Evolutionary conservation across 1,284 basidiomycete species (phyloP).

Genomic region (Moesziomyces antarcticus): DNA sequence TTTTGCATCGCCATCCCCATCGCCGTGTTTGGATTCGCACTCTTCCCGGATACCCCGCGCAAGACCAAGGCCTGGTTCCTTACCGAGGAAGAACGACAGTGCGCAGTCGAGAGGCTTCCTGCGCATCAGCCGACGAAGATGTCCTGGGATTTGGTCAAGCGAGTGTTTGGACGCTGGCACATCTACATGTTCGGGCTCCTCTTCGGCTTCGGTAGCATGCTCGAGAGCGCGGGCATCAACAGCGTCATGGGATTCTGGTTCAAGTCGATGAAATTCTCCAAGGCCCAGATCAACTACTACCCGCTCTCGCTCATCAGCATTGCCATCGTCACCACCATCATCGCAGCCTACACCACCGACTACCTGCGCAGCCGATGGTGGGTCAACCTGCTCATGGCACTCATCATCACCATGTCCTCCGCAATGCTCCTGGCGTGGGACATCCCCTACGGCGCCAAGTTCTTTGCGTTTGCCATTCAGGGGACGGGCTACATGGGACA

Average conservation of each 20-base stretch:
- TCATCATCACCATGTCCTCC: constrained; percentile 34
- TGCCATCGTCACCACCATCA: constrained; percentile 45
- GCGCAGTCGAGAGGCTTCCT: constrained; percentile 39
- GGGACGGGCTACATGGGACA: constrained; percentile 61
- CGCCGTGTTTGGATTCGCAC: constrained; percentile 76
- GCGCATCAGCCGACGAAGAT: constrained; percentile 71
- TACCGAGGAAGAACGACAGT: constrained; percentile 71
- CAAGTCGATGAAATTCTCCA: constrained; percentile 69
- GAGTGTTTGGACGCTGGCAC: constrained; percentile 76
- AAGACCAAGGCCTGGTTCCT: constrained; percentile 77
- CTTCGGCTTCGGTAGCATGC: constrained; percentile 75
- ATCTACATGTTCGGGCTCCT: constrained; percentile 61
- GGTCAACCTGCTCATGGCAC: constrained; percentile 49
- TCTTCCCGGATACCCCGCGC: constrained; percentile 78
- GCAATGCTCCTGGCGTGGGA: constrained; percentile 50
- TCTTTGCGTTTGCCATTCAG: constrained; percentile 57
- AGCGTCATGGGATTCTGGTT: constrained; percentile 82
- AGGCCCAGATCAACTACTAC: constrained; percentile 49
- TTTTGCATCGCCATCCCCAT: constrained; percentile 78
- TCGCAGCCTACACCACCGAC: constrained; percentile 44
- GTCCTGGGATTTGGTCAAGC: constrained; percentile 69
- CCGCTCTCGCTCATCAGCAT: constrained; percentile 43
- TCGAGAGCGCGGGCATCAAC: constrained; percentile 78
- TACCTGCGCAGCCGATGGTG: constrained; percentile 31
- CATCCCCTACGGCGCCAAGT: constrained; percentile 53